Percentiles rank a stretch among this genome's conserved stretches.
These are phyloP conservation scores for Globisporangium nagaii DNA, from an alignment of 352 stramenopile genomes.

Conservation along the genomic window DNA sequence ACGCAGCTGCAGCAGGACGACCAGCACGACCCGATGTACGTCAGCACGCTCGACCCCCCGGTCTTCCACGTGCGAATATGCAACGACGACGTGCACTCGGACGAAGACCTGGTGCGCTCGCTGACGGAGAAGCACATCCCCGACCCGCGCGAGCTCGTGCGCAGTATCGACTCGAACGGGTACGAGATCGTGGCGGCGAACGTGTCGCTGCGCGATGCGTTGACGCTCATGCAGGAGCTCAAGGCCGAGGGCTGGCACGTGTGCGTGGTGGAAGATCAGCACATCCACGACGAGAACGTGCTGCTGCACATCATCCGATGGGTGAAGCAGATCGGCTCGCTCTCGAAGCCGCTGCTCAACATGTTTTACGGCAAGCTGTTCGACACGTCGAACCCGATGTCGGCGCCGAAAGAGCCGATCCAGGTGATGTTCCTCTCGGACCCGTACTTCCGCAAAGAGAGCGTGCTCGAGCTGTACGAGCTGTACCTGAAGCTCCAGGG, in stretches of 20 bases:
- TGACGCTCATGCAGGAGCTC: slow-evolving; percentile 73
- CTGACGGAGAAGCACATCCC: slow-evolving; percentile 75
- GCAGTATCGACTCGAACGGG: slow-evolving; percentile 68
- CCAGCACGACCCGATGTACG: slow-evolving; percentile 5
- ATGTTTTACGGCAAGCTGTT: slow-evolving; percentile 74
- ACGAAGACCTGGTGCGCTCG: slow-evolving; percentile 94
- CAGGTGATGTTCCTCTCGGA: slow-evolving; percentile 91
- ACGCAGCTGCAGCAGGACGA: slow-evolving; percentile 17
- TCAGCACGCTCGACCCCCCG: slow-evolving; percentile 18
- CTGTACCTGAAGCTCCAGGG: slow-evolving; percentile 94
- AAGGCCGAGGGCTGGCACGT: slow-evolving; percentile 81
- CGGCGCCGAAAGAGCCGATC: slow-evolving; percentile 63
- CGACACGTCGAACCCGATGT: slow-evolving; percentile 21
- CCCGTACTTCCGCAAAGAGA: slow-evolving; percentile 93
- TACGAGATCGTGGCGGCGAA: slow-evolving; percentile 60
- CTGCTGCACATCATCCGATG: slow-evolving; percentile 63
- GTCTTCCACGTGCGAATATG: slow-evolving; percentile 91
- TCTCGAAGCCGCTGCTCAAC: slow-evolving; percentile 56
- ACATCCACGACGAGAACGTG: slow-evolving; percentile 69
- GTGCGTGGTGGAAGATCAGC: slow-evolving; percentile 64
- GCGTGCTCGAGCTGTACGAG: slow-evolving; percentile 88
- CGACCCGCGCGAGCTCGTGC: slow-evolving; percentile 52
- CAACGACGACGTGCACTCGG: slow-evolving; percentile 98
- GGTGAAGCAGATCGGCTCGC: slow-evolving; percentile 57
- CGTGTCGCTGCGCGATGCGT: slow-evolving; percentile 46